Evolutionary conservation across 2,329 filamentous ascomycete genomes (phyloP), one percentile per base, ranked within the genome.

Genomic region (Hortaea werneckii): DNA sequence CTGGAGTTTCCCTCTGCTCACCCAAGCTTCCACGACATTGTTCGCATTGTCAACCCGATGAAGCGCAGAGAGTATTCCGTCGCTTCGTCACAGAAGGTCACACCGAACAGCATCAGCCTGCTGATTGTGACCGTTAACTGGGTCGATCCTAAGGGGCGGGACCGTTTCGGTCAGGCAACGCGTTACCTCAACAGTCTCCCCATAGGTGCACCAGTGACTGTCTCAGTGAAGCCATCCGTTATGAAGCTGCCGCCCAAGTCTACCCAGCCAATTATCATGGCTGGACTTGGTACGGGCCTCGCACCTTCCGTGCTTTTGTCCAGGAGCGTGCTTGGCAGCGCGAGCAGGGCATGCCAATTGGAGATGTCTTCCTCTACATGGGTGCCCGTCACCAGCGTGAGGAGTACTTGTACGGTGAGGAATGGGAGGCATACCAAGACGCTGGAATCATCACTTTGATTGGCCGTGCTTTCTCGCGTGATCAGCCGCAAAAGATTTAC

Each of bases 41-140:
- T 85, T 52, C 83, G 82, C 60, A 87, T 98, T 50, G 85, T 98
- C 54, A 79, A 76, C 54, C 90, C 92, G 9, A 82, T 95, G 73
- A 98, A 98, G 78, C 86, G 92, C 50, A 80, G 92, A 59, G 92
- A 98, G 70, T 98, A 98, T 77, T 95, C 87, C n/a, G 96, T 98
- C 56, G 92, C 92, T 13, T 96, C 92, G 3, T 92, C 88, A 45
- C 92, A 98, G 70, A 87, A 90, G 58, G 90, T 96, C 37, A 89
- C 87, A 0, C 89, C 92, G 13, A 89, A 74, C 61, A 82, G 79
- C n/a, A 88, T 98, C 48, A 79, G 89, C 6, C 80, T 98, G 53
- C 92, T 96, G 80, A 94, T 98, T 61, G 92, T 98, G 50, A 94
- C 92, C 4, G 92, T 98, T 59, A 82, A 87, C 73, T 98, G 92